phyloP scores from a whole-genome alignment of 1,139 yeast species.

The Casaregolazyma lundiana region DNA sequence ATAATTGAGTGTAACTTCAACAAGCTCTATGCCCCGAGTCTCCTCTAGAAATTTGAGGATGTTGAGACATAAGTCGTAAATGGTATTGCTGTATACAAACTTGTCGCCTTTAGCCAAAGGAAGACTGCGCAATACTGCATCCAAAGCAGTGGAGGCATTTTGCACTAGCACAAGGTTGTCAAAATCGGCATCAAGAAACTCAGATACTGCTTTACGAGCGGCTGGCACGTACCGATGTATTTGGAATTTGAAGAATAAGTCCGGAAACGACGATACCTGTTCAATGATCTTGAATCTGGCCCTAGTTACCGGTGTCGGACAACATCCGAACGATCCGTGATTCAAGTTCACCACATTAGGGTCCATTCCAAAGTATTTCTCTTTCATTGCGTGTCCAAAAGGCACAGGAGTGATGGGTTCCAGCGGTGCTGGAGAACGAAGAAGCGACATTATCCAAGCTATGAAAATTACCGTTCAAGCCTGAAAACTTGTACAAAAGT shows the following conservation, averaged over 20 bases:
- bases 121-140: conserved; percentile 52
- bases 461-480: background rate
- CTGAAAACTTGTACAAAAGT: background rate
- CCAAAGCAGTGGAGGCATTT: conserved; percentile 62
- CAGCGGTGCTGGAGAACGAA: background rate
- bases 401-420: conserved; percentile 8
- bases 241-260: conserved; percentile 16
- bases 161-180: conserved; percentile 46
- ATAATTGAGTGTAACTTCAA: conserved; percentile 44
- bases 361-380: conserved; percentile 41
- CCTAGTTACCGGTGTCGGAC: conserved; percentile 21
- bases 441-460: background rate
- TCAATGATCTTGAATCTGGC: conserved; percentile 16
- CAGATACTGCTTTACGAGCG: conserved; percentile 35
- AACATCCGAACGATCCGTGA: conserved; percentile 27
- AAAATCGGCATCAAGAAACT: conserved; percentile 41
- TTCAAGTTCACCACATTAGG: conserved; percentile 21
- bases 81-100: conserved; percentile 48
- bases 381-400: conserved; percentile 52
- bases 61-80: conserved; percentile 55
- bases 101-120: conserved; percentile 54
- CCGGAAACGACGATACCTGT: conserved; percentile 16
- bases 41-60: conserved; percentile 47
- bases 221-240: conserved; percentile 36
- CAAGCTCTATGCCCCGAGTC: conserved; percentile 41